Evolutionary conservation across 2,329 filamentous ascomycete species (phyloP).

Genomic region (Fusarium concolor): DNA sequence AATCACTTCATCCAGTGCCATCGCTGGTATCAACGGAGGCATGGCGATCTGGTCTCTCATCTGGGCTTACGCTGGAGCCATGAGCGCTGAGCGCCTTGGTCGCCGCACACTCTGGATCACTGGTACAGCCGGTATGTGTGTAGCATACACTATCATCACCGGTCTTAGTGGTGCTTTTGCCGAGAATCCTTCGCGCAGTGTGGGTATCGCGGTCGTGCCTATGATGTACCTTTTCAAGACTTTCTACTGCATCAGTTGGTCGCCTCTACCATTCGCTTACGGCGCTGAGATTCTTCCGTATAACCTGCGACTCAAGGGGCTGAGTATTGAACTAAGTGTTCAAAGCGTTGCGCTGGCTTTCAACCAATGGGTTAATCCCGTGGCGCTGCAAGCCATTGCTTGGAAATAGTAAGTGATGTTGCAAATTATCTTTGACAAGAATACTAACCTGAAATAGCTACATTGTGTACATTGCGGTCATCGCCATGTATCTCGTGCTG

Average conservation of each 20-base stretch:
- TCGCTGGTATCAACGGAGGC: slow-evolving; percentile 36
- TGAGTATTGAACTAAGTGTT: slow-evolving; percentile 34
- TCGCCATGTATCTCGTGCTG: slow-evolving; percentile 35
- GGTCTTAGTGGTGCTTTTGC: slow-evolving; percentile 10
- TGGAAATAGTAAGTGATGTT: slow-evolving; percentile 38
- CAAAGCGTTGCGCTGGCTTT: slow-evolving; percentile 37
- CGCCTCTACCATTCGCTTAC: slow-evolving; percentile 43
- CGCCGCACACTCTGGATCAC: slow-evolving; percentile 31
- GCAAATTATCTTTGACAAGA: neutral
- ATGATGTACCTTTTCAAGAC: slow-evolving; percentile 37
- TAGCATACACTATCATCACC: slow-evolving; percentile 20
- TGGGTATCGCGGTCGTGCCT: slow-evolving; percentile 28
- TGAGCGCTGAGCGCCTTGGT: slow-evolving; percentile 27
- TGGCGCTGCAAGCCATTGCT: slow-evolving; percentile 36
- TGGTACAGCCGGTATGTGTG: slow-evolving; percentile 19
- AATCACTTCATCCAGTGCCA: slow-evolving; percentile 11
- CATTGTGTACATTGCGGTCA: slow-evolving; percentile 36
- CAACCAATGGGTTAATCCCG: slow-evolving; percentile 42
- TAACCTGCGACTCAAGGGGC: slow-evolving; percentile 43
- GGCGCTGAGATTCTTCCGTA: slow-evolving; percentile 46
- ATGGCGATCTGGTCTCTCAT: slow-evolving; percentile 36
- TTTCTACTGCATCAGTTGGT: slow-evolving; percentile 44
- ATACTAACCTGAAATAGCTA: slow-evolving; percentile 6
- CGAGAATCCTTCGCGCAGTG: slow-evolving; percentile 14
- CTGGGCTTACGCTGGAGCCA: slow-evolving; percentile 22